Percentiles rank a stretch among this genome's conserved stretches.
These are phyloP conservation scores for Grifola frondosa DNA, from an alignment of 1,284 basidiomycete species.

Conservation along the genomic window DNA sequence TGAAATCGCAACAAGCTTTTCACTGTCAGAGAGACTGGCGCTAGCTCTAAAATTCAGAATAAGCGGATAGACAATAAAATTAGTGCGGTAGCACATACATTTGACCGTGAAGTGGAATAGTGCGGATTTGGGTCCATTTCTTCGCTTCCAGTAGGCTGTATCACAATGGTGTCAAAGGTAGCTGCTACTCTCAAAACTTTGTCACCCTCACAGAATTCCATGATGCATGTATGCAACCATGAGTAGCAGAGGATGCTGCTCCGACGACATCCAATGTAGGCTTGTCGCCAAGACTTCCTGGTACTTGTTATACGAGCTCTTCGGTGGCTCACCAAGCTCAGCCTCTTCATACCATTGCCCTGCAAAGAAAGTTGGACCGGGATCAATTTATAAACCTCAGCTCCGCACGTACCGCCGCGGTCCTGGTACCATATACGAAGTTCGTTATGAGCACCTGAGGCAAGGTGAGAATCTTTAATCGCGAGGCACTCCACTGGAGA, in stretches of 20 bases:
- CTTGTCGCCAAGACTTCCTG: constrained; percentile 2
- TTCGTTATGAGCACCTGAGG: constrained; percentile 4
- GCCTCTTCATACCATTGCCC: neutral
- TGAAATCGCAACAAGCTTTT: neutral
- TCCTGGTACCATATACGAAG: neutral
- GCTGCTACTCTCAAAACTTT: too few species aligned
- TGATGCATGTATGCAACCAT: constrained; percentile 2
- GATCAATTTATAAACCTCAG: too few species aligned
- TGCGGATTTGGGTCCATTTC: neutral
- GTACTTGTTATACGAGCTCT: neutral
- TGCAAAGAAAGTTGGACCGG: neutral
- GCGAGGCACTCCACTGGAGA: constrained; percentile 8
- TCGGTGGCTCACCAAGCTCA: neutral
- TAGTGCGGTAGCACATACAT: neutral
- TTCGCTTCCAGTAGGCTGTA: neutral
- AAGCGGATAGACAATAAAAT: too few species aligned
- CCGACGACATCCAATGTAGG: constrained; percentile 4
- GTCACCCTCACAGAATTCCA: neutral
- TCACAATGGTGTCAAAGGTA: neutral
- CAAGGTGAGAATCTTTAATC: neutral
- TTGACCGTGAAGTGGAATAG: neutral
- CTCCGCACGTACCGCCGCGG: neutral
- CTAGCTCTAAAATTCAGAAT: neutral
- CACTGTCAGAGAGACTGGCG: neutral
- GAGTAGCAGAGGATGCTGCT: neutral